Base-by-base conservation (phyloP, 495 filamentous ascomycete species). In the Achaetomiella virescens region DNA sequence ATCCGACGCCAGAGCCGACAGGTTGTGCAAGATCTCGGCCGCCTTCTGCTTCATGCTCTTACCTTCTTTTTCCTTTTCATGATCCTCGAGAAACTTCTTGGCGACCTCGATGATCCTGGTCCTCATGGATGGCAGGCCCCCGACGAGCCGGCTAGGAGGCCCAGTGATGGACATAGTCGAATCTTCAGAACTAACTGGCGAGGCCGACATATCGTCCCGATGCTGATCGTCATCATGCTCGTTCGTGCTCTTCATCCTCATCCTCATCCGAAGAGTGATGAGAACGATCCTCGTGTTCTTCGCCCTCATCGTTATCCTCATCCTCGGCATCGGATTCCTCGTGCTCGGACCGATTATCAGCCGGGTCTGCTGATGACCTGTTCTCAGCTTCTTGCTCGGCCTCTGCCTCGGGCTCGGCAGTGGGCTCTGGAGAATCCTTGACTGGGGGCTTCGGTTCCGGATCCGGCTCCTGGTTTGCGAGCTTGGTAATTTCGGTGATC, bases 401-500 rank as follows among this genome's bases (percentile, higher is more conserved):
- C 22, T 74, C 70, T 6, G 63, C 38, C 35, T 72, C 66, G 24
- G 67, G 61, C 38, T 73, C 67, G 25, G 61, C 22, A 7, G 17
- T 15, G 9, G 38, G 38, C n/a, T 40, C 45, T 10, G 54, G 40
- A 6, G 42, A 37, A 11, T 45, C 41, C 3, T 37, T 41, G 10
- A 46, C 18, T 2, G 54, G 18, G 6, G 53, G 18, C 24, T 63
- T 60, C 27, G 31, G 35, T 25, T 75, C 68, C 6, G 66, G 50
- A 22, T 74, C 69, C 25, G 67, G 66, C 40, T 73, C 68, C 35
- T 70, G 68, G 11, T 42, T 65, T 0, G 90, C 81, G 24, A 97
- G 73, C 67, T 93, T 95, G 38, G 79, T 69, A 48, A 97, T 91
- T 68, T 97, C 95, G 0, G 88, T 79, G 61, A 99, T 91, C 18